Conservation (phyloP, 2,329 filamentous ascomycete genomes). For the Dothiorella sarmentorum region DNA sequence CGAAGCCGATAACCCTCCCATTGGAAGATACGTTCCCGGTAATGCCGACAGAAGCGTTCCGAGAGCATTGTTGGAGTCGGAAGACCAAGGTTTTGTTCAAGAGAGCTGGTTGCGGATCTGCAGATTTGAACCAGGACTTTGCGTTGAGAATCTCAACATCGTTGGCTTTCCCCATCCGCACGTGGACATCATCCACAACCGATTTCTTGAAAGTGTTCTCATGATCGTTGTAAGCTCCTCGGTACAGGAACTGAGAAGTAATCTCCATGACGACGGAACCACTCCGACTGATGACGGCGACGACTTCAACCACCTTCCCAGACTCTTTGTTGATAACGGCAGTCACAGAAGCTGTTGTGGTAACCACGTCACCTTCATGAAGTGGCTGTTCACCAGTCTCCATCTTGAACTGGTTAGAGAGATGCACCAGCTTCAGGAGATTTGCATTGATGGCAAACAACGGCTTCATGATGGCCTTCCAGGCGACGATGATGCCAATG, state of each 20-base stretch:
- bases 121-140: not conserved
- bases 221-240: slow-evolving; percentile 21
- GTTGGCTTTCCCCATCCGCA: not conserved
- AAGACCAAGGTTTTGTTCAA: slow-evolving; percentile 21
- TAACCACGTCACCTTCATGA: slow-evolving; percentile 20
- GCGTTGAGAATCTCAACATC: not conserved
- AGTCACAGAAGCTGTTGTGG: slow-evolving; percentile 19
- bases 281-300: slow-evolving; percentile 21
- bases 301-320: slow-evolving; percentile 23
- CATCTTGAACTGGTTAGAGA: slow-evolving; percentile 23
- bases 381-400: slow-evolving; percentile 17
- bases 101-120: not conserved
- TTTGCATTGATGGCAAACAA: slow-evolving; percentile 21
- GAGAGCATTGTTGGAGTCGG: slow-evolving; percentile 18
- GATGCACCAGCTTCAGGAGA: slow-evolving; percentile 23
- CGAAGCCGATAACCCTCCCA: not conserved
- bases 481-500: slow-evolving; percentile 41
- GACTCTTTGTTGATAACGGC: slow-evolving; percentile 19
- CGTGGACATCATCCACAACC: not conserved
- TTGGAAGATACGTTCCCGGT: not conserved
- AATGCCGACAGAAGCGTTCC: not conserved
- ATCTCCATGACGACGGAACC: slow-evolving; percentile 22
- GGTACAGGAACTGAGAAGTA: slow-evolving; percentile 23
- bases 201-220: not conserved
- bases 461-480: slow-evolving; percentile 29